Base-by-base conservation (phyloP, 2,329 filamentous ascomycete genomes). In the Thermomyces lanuginosus region DNA sequence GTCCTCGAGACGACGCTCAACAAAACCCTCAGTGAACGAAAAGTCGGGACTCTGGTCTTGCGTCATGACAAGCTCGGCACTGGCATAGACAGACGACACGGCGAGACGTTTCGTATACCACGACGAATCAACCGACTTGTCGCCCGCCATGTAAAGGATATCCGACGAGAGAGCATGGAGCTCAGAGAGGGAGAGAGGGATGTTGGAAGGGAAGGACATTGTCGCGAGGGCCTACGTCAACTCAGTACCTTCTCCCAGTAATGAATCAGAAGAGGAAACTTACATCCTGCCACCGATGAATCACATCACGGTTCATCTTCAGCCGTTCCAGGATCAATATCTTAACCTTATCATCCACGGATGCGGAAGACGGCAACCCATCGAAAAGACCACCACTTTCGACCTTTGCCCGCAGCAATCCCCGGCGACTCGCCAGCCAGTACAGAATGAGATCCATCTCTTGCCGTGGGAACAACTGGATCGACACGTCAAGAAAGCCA, bases 31-130 rank as follows among this genome's bases (percentile, higher is more conserved):
- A 3, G 89, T 95, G 36, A 84, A 79, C 6, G 46, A 49, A 42
- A 79, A 89, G n/a, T 69, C 70, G 0, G 65, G 57, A 3, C 76
- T 83, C 33, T 61, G 64, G 53, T 95, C 89, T 32, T 77, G 83
- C 12, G 83, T 93, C 83, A 95, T 93, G 56, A 84, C 92, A 4
- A 93, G 61, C 55, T 98, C 89, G 30, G 76, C 68, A 17, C 74
- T 71, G 27, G 81, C 81, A 45, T 79, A 81, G n/a, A 79, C 63
- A 2, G 64, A 63, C 1, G 69, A 63, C 13, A 80, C 49, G 0
- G 62, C 66, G 6, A 70, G 63, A 3, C 75, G 63, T 47, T 76
- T 77, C 2, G 72, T 73, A 42, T 98, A 98, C 89, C 89, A 98
- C 4, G 72, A 75, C 3, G 71, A 68, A 51, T 95, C 84, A 33